Evolutionary conservation across 257 asterid genomes (phyloP), one percentile per base, ranked within the genome.

Genomic region (Sherardia arvensis): DNA sequence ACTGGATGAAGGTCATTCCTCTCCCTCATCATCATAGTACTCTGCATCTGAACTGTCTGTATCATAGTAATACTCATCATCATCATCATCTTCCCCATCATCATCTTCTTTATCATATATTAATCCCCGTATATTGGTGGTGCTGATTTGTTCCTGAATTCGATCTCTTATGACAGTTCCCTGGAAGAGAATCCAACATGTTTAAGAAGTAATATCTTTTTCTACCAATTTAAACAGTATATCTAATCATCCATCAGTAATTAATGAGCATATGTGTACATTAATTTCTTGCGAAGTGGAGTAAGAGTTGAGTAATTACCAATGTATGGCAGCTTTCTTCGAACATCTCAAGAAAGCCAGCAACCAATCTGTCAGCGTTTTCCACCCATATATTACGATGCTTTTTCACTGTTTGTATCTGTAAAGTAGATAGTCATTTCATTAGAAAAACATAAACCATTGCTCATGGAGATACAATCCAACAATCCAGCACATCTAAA

Each of bases 261-360:
- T 48, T 22, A 27, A 3, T 20, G 23, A 1, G 22, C 14, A 43
- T 25, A 8, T 8, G 21, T 9, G 8, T 27, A 27, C 22, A 23
- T 4, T 57, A 6, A 20, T 47, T 45, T n/a, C 29, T 54, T 11
- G 6, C 17, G 28, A 12, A 17, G 49, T 1, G 56, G 15, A 57
- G 20, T 27, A 18, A 34, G 40, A 30, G 48, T 21, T 20, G 43
- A 54, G 23, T 25, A 59, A 65, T 32, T 65, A 79, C 84, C 84
- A 79, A 61, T 33, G 74, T 76, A 69, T 79, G 84, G 69, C 79
- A 79, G 69, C 86, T 69, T 69, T 83, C 88, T 72, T 83, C 86
- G 38, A 83, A 83, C 86, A 76, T 80, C 76, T 80, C 86, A 7
- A 83, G 86, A 79, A 83, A 83, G 38, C 88, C 88, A 34, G 86